A percentile compares a stretch with the other conserved stretches of the same genome.
phyloP scores from a whole-genome alignment of 2,329 filamentous ascomycete species.

The Fusarium graminum region DNA sequence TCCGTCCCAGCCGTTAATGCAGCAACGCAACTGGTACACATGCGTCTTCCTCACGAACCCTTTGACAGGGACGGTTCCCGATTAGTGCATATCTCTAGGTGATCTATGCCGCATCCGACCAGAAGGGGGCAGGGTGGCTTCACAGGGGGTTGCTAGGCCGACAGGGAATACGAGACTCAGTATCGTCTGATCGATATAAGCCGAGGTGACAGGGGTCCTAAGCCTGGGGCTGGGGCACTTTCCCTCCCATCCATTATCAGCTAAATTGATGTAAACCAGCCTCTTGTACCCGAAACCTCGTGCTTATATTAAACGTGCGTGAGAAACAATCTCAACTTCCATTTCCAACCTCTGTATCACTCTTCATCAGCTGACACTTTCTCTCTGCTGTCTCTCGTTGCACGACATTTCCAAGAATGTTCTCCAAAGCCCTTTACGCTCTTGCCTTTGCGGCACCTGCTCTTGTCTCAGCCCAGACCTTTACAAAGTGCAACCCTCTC shows the following conservation, averaged over 20 bases:
- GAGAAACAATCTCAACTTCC: slow-evolving; percentile 5
- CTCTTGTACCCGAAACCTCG: slow-evolving; percentile 7
- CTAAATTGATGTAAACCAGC: slow-evolving; percentile 23
- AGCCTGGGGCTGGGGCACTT: slow-evolving; percentile 1
- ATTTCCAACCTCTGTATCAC: not conserved
- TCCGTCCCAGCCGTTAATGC: not conserved
- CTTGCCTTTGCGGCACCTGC: slow-evolving; percentile 38
- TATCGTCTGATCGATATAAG: slow-evolving; percentile 34
- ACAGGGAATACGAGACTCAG: slow-evolving; percentile 31
- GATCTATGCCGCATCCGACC: no score
- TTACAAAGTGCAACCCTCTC: slow-evolving; percentile 41
- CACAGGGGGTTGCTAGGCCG: slow-evolving; percentile 32
- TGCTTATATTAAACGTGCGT: slow-evolving; percentile 30
- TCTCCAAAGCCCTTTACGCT: slow-evolving; percentile 34
- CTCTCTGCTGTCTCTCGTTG: slow-evolving; percentile 6
- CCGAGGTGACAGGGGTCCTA: slow-evolving; percentile 30
- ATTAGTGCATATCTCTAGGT: not conserved
- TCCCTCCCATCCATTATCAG: not conserved
- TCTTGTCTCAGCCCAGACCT: slow-evolving; percentile 42
- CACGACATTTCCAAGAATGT: slow-evolving; percentile 36
- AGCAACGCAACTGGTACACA: slow-evolving; percentile 2
- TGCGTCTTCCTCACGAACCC: not conserved
- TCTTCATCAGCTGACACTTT: slow-evolving; percentile 13
- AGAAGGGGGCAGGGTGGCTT: slow-evolving; percentile 8
- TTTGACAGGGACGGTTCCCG: slow-evolving; percentile 1